phyloP scores from a whole-genome alignment of 164 flowering plant species.

The Brasenia schreberi region DNA sequence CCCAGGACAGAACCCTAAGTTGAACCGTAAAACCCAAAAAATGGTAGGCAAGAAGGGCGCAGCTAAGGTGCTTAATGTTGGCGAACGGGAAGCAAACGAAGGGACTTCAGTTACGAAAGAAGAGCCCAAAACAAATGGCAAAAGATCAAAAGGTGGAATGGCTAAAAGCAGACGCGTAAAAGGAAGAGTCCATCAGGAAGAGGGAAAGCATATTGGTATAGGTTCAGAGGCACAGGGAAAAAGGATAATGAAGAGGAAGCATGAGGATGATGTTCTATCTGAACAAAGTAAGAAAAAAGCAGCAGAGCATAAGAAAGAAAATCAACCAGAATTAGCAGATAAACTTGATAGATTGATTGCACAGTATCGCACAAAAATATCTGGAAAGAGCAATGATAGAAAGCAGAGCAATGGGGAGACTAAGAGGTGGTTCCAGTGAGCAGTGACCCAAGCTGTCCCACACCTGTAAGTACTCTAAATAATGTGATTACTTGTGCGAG shows the following conservation, averaged over 20 bases:
- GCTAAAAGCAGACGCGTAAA: constrained; percentile 22
- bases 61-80: neutral
- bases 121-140: constrained; percentile 7
- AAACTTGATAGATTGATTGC: constrained; percentile 71
- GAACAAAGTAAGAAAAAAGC: constrained; percentile 10
- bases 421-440: no score
- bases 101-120: no score
- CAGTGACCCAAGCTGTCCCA: no score
- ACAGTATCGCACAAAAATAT: constrained; percentile 54
- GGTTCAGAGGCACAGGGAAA: neutral
- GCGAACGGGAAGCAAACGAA: neutral
- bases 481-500: no score
- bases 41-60: neutral
- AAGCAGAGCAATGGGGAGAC: no score
- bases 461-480: no score
- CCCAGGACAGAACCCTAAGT: neutral
- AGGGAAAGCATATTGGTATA: neutral
- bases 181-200: constrained; percentile 10
- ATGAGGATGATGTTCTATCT: constrained; percentile 7
- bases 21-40: no score
- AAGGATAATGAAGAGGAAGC: constrained; percentile 16
- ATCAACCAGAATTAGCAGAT: constrained; percentile 33
- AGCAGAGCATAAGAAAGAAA: constrained; percentile 19
- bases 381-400: constrained; percentile 4
- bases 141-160: constrained; percentile 10